Evolutionary conservation across 495 filamentous ascomycete genomes (phyloP), one percentile per base, ranked within the genome.

Genomic region (Platismatia glauca): DNA sequence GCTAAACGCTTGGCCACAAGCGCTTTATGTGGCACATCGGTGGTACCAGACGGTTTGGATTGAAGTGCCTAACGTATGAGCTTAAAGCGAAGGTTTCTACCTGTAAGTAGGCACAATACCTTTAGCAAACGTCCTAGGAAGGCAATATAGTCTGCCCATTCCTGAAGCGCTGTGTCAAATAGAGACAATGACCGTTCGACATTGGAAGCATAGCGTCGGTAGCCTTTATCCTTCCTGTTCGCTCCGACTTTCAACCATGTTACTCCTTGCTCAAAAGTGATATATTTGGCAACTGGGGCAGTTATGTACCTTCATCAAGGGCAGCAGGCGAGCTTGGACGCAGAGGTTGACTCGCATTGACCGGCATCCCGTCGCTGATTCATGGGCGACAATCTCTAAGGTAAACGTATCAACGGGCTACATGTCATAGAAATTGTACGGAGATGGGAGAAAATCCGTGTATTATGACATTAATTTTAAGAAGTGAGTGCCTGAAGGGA

Each of bases 101-200:
- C 27, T 18, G 16, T 20, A 18, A 31, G 16, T 2, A 3, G 29
- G 50, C 13, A 53, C 50, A 16, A 20, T 53, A 53, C 50, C 90
- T 96, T 98, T 59, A 97, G 77, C 31, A 98, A 78, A 39, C 94
- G 86, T 69, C 87, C 91, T 38, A 99, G 79, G 72, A 97, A 97
- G 13, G 93, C 95, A 71, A 99, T 97, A 71, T 99, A 99, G 72
- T 99, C 94, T 39, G 95, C 93, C 94, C 94, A 99, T 84, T 97
- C 94, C 74, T 97, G 90, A 66, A 96, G 78, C 56, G 90, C 84
- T 27, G 87, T 91, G 75, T 99, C 94, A 75, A 97, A 99, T 34
- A 95, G 76, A 34, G 89, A 85, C 66, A 99, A 79, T 44, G 91
- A 89, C 72, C 91, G 81, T 70, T 97, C 91, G 61, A 99, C 85